Evolutionary conservation across 2,329 filamentous ascomycete species (phyloP).

Genomic region (Lasiodiplodia citricola): DNA sequence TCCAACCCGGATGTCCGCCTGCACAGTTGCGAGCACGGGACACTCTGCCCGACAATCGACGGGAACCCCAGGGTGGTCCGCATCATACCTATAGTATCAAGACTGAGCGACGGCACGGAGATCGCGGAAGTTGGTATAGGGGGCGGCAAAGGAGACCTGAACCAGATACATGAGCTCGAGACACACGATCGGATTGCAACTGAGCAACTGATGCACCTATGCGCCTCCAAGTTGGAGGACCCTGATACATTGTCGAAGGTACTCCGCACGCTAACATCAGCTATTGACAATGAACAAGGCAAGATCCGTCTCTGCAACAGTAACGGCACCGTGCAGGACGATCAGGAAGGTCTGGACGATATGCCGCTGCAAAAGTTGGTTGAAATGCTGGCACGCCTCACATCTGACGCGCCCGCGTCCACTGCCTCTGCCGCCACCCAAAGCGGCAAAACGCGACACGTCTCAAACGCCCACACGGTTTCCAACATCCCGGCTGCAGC

Average conservation of each 20-base stretch:
- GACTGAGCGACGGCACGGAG: conserved; percentile 63
- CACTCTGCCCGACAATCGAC: conserved; percentile 61
- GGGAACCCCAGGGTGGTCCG: conserved; percentile 63
- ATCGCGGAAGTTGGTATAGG: conserved; percentile 77
- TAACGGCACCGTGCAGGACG: conserved; percentile 34
- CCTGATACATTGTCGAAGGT: conserved; percentile 43
- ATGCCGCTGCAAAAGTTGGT: conserved; percentile 41
- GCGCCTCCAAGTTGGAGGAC: conserved; percentile 45
- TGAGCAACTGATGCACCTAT: conserved; percentile 60
- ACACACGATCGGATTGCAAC: conserved; percentile 52
- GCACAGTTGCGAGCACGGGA: conserved; percentile 84
- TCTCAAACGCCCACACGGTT: neutral
- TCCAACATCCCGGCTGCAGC: neutral
- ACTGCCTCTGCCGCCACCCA: conserved; percentile 1
- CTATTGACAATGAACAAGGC: conserved; percentile 30
- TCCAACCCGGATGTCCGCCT: conserved; percentile 66
- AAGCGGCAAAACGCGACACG: neutral
- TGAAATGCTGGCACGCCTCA: conserved; percentile 33
- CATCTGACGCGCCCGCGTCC: conserved; percentile 3
- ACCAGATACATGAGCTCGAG: conserved; percentile 70
- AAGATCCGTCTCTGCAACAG: conserved; percentile 37
- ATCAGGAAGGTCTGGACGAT: conserved; percentile 29
- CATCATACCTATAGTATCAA: conserved; percentile 79
- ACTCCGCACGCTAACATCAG: conserved; percentile 40
- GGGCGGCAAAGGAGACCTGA: conserved; percentile 77